These are phyloP conservation scores for Aspergillus spinulosporus DNA, from an alignment of 2,329 filamentous ascomycete genomes.

Conservation along the genomic window DNA sequence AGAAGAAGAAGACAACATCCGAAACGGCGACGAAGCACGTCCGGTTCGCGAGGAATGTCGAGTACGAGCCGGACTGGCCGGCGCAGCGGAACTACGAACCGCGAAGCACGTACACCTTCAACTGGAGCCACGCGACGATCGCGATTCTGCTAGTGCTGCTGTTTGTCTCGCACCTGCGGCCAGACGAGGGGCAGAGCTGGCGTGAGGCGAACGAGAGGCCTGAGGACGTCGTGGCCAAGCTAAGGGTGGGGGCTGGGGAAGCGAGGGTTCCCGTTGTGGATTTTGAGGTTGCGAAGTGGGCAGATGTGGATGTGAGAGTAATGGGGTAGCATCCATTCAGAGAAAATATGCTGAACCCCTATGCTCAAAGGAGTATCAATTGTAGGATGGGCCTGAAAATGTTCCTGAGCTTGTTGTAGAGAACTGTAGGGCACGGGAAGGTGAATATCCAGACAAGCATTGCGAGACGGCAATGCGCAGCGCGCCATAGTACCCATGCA, in stretches of 20 bases:
- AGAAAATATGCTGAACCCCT: no score
- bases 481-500: no score
- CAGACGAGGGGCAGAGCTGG: background rate
- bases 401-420: no score
- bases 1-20: background rate
- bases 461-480: no score
- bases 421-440: no score
- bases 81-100: background rate
- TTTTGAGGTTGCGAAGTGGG: constrained; percentile 7
- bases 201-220: background rate
- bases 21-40: background rate
- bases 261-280: background rate
- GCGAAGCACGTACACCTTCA: background rate
- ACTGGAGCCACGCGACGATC: background rate
- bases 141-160: constrained; percentile 1
- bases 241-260: background rate
- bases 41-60: background rate
- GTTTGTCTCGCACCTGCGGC: background rate
- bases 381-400: no score
- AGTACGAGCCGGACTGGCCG: background rate
- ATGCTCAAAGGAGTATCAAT: no score
- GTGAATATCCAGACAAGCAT: no score
- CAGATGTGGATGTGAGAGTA: constrained; percentile 5
- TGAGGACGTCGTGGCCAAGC: background rate
- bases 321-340: background rate